phyloP scores from a whole-genome alignment of 1,139 yeast genomes.

The Sugiyamaella sp. region DNA sequence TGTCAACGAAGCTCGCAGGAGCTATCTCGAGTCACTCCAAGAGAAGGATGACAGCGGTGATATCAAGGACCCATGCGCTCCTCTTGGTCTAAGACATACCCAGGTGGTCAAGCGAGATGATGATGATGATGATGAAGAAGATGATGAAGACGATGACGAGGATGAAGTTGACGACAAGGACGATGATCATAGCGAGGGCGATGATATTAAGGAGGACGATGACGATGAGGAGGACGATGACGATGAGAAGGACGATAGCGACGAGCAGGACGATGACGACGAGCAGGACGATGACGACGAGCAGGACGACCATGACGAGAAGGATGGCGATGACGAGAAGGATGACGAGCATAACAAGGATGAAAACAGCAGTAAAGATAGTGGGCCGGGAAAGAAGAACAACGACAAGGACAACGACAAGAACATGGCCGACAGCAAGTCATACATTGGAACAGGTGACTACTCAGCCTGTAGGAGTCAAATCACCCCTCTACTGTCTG shows the following conservation, averaged over 20 bases:
- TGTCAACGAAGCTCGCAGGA: conserved; percentile 64
- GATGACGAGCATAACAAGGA: conserved; percentile 21
- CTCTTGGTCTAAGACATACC: conserved; percentile 35
- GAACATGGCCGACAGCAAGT: neutral
- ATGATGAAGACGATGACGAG: conserved; percentile 26
- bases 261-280: conserved; percentile 24
- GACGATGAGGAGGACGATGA: conserved; percentile 23
- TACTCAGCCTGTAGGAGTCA: conserved; percentile 56
- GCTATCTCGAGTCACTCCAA: conserved; percentile 46
- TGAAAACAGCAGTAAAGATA: conserved; percentile 31
- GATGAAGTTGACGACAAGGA: conserved; percentile 27
- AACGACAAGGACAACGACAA: conserved; percentile 25
- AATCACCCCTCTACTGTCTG: conserved; percentile 54
- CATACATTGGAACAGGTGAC: conserved; percentile 61
- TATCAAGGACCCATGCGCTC: conserved; percentile 53
- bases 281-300: conserved; percentile 13
- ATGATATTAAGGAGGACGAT: conserved; percentile 24
- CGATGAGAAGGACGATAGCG: conserved; percentile 22
- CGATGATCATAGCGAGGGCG: conserved; percentile 26
- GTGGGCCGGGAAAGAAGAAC: conserved; percentile 19
- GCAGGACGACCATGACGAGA: conserved; percentile 1
- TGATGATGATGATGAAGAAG: conserved; percentile 20
- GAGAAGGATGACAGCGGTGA: conserved; percentile 24
- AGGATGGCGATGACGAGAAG: conserved; percentile 41
- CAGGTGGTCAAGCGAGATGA: conserved; percentile 20